Base-by-base conservation (phyloP, 2,329 filamentous ascomycete species). In the Aspergillus aculeatinus region DNA sequence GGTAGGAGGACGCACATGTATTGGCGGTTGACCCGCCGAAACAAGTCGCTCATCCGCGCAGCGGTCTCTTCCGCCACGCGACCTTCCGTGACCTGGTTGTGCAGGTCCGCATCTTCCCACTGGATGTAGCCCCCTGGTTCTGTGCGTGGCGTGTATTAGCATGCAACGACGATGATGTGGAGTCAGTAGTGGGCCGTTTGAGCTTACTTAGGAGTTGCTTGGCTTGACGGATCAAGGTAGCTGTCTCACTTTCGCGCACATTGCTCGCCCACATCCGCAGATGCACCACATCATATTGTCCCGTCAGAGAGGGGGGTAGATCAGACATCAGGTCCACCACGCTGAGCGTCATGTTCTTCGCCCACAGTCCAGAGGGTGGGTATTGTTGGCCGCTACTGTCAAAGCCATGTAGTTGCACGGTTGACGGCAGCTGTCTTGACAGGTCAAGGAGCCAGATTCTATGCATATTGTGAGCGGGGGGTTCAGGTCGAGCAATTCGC, bases 111-210 rank as follows among this genome's bases (percentile, higher is more conserved):
- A 11, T 69, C 66, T 7, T 65, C 62, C 67, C 66, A 68, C 55
- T 69, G 67, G 9, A 69, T 33, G 42, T 63, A 66, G 1, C 66
- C 66, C 7, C 67, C 65, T 10, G 65, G 66, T 23, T 67, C 66
- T 69, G 48, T 66, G 33, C 2, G 14, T 12, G 14, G 11, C 14
- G 4, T 10, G 11, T 12, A 35, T 35, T 5, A 35, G 33, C 14
- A 35, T 35, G 33, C 2, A 10, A 35, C 4, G 10, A 5, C 14
- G 11, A 35, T 16, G 14, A 35, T 35, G 12, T 16, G 33, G 33
- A 5, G 33, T 16, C 27, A 35, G 33, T 10, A 35, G 14, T 35
- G 33, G 33, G 3, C 12, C 3, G 1, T 14, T 16, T 12, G 5
- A 12, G 33, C 33, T 29, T 10, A 35, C 33, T 35, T 6, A 35